Conservation (phyloP, 202 grass and related monocot species). For the Dendrocalamus latiflorus region DNA sequence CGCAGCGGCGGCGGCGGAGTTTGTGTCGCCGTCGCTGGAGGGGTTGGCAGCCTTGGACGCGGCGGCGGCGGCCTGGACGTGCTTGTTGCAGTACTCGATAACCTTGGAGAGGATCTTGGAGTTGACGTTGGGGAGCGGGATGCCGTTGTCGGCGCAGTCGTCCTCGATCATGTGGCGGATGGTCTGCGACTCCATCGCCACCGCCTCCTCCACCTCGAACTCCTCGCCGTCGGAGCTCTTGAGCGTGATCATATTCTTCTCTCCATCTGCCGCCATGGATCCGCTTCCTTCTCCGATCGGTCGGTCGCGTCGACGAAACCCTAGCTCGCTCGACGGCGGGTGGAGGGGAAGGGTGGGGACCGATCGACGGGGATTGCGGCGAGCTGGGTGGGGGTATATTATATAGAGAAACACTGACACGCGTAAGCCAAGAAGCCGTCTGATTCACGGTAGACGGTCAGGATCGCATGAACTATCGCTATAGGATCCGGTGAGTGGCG, state of each 20-base stretch:
- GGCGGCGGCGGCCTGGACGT: slow-evolving; percentile 37
- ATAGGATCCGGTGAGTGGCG: too few relatives aligned
- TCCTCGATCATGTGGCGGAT: slow-evolving; percentile 92
- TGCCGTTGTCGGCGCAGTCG: slow-evolving; percentile 69
- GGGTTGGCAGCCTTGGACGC: slow-evolving; percentile 22
- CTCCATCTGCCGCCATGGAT: slow-evolving; percentile 11
- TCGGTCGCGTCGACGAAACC: not conserved
- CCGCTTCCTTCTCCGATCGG: not conserved
- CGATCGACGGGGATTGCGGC: not conserved
- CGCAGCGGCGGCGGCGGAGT: not conserved
- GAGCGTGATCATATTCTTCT: slow-evolving; percentile 47
- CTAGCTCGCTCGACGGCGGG: not conserved
- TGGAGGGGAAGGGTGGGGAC: not conserved
- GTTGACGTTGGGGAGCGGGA: slow-evolving; percentile 80
- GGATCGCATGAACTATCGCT: too few relatives aligned
- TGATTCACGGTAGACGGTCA: too few relatives aligned
- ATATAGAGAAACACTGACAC: not conserved
- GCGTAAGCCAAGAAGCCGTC: too few relatives aligned
- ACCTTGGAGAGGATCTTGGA: slow-evolving; percentile 78
- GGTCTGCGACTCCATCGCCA: slow-evolving; percentile 82
- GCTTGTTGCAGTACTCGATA: slow-evolving; percentile 79
- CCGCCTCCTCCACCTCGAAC: slow-evolving; percentile 59
- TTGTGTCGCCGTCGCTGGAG: not conserved
- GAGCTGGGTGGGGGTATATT: not conserved
- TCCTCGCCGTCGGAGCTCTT: slow-evolving; percentile 72